These are phyloP conservation scores for Gastrodia elata DNA, from an alignment of 106 monocot genomes.

Conservation along the genomic window DNA sequence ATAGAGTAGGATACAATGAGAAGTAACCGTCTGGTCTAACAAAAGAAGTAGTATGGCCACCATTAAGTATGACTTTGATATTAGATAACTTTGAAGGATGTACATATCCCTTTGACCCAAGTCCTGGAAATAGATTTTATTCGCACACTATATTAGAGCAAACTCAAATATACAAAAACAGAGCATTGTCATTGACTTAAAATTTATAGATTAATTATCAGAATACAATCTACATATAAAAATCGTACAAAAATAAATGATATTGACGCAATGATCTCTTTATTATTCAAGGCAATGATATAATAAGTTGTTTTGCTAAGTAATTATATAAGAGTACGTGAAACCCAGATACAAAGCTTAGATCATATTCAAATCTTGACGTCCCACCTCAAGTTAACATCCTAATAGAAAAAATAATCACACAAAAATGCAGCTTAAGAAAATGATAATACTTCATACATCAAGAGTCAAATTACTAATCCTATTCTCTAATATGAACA, in stretches of 20 bases:
- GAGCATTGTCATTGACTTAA: neutral
- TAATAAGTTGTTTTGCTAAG: neutral
- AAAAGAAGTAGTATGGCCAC: conserved; percentile 71
- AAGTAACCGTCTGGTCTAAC: conserved; percentile 82
- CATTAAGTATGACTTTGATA: conserved; percentile 85
- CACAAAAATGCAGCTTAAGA: neutral
- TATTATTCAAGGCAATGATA: neutral
- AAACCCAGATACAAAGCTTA: neutral
- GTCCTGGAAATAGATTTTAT: conserved; percentile 13
- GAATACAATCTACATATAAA: neutral
- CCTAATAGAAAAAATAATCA: neutral
- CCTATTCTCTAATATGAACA: neutral
- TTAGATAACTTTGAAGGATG: conserved; percentile 55
- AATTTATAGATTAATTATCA: neutral
- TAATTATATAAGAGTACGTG: neutral
- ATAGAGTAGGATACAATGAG: conserved; percentile 82
- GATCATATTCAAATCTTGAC: neutral
- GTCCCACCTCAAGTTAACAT: neutral
- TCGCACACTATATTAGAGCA: neutral
- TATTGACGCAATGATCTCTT: neutral
- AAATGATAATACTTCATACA: neutral
- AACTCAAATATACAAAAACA: neutral
- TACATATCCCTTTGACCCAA: conserved; percentile 47
- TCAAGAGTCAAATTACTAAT: neutral
- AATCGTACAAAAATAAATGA: neutral